Evolutionary conservation across 176 grass and related monocot species (phyloP), one percentile per base, ranked within the genome.

Genomic region (Bromus sterilis): DNA sequence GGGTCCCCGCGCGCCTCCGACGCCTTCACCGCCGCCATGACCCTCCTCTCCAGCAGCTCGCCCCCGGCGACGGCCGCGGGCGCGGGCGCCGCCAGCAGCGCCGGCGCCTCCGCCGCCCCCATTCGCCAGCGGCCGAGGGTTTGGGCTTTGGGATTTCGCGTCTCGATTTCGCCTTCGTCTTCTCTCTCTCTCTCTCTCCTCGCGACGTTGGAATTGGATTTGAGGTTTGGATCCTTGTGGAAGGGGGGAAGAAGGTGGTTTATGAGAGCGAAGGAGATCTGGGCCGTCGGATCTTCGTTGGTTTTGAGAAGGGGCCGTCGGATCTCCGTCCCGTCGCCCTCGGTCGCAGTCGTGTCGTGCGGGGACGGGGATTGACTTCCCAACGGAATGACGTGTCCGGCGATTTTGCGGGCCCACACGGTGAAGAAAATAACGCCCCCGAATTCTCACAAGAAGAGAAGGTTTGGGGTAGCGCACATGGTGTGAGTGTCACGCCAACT

Each of bases 1-100:
- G 90, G 90, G 82, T 95, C 90, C n/a, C 93, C 85, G 83, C 90
- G 90, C 74, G 87, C 88, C 85, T 99, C 93, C 59, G 93, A 91
- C 23, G 89, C 87, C 91, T 95, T 99, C 5, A 93, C 82, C 46
- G 48, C 82, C 73, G 86, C 84, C 96, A 99, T 91, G 13, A 99
- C 93, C 82, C 84, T 30, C 43, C 91, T 33, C 84, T 99, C 96
- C 78, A 99, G 75, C 94, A 84, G 5, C 43, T 64, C 3, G 24
- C 49, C 5, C 6, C 51, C 30, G 13, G 56, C 76, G 14, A 28
- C 30, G 24, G 1, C 71, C 16, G 36, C 65, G 2, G 30, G 24
- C 3, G 66, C n/a, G 40, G 80, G 73, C 56, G 68, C 58, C 31
- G 69, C 49, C 31, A 74, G 42, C 56, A 65, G 33, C 53, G 76